Evolutionary conservation across 2,329 filamentous ascomycete genomes (phyloP).

Genomic region (Macrophomina pseudophaseolina): DNA sequence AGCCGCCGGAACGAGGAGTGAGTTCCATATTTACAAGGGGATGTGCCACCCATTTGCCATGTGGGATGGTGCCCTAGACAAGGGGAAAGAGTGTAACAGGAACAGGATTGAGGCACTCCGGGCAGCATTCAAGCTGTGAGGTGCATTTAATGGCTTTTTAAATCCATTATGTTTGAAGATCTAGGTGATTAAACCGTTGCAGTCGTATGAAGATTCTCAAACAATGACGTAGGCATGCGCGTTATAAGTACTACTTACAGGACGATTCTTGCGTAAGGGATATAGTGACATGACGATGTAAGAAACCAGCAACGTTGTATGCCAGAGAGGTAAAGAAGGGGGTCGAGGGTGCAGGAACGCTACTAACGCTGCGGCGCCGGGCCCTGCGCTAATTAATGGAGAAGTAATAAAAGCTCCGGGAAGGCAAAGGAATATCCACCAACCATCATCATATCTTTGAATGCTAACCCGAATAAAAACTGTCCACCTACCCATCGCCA

Average conservation of each 20-base stretch:
- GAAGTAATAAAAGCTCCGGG: too few relatives aligned
- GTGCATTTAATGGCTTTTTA: neutral
- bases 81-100: neutral
- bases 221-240: too few relatives aligned
- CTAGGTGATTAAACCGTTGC: too few relatives aligned
- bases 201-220: too few relatives aligned
- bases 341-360: neutral
- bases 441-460: too few relatives aligned
- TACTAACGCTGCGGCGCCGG: neutral
- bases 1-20: conserved; percentile 16
- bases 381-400: too few relatives aligned
- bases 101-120: conserved; percentile 5
- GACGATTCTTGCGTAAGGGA: too few relatives aligned
- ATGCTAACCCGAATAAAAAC: neutral
- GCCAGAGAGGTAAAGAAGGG: neutral
- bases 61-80: conserved; percentile 3
- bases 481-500: neutral
- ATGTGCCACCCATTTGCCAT: conserved; percentile 1
- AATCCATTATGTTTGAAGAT: neutral
- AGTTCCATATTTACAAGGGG: conserved; percentile 22
- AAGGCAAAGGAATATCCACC: too few relatives aligned
- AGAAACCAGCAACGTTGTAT: neutral
- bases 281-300: neutral
- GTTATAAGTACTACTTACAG: too few relatives aligned
- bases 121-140: neutral